Base-by-base conservation (phyloP, 805 yeast species). In the Candida sithepensis region DNA sequence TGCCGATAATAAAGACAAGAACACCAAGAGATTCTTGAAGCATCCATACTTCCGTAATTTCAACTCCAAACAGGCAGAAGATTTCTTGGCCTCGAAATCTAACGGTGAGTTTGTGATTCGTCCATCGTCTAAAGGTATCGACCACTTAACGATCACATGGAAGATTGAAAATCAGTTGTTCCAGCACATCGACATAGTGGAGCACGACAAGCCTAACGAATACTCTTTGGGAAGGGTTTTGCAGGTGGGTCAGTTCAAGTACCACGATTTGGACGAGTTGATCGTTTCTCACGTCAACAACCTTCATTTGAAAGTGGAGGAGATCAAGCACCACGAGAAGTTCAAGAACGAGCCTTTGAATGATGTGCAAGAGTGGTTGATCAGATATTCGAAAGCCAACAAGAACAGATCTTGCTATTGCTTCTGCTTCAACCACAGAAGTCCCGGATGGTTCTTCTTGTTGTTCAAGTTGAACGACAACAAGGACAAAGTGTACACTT, bases 101-200 rank as follows among this genome's bases (percentile, higher is more conserved):
- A 84, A 91, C 54, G 99, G 99, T 45, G 96, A 88, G 57, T 79
- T 89, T 68, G 96, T 94, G 19, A 86, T 94, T 47, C 79, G 99
- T 56, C 99, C 98, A 18, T 89, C 97, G 0, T 88, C 96, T 9
- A 81, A 84, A 52, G 99, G 99, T 39, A 75, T 79, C 41, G 87
- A 88, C 53, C 97, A 84, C 66, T 75, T 94, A 56, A 90, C 96
- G 2, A 84, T 92, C 38, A 92, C 99, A 0, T 94, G 98, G 97
- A 94, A 94, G 65, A 91, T 94, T 41, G 94, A 88, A 50, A 92
- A 88, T 62, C 86, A 84, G 63, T 70, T 92, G 52, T 94, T 85
- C 69, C 98, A 94, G 65, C 98, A 94, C 64, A 72, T 94, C 53
- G 94, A 90, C 57, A 86, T 94, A 41, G 73, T 82, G 52, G 98